Evolutionary conservation across 83 land plant genomes (phyloP).

Genomic region (Thuja plicata): DNA sequence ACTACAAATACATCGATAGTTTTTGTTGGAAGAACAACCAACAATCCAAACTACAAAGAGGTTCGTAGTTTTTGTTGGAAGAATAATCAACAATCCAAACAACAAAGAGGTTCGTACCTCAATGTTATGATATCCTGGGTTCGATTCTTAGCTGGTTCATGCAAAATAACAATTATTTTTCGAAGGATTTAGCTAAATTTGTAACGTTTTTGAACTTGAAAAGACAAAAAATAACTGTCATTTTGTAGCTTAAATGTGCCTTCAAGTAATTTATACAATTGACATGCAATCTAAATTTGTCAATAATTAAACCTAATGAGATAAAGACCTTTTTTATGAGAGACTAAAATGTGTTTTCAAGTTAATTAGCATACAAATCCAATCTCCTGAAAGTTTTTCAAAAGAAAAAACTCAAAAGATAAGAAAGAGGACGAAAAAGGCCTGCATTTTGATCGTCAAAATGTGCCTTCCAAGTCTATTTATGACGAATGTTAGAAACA

Average conservation of each 20-base stretch:
- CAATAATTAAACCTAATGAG: neutral
- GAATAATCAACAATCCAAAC: too few relatives aligned
- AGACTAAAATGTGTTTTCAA: neutral
- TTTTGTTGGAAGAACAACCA: too few relatives aligned
- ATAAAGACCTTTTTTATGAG: neutral
- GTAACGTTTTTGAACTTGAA: neutral
- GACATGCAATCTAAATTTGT: neutral
- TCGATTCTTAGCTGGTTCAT: too few relatives aligned
- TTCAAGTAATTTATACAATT: neutral
- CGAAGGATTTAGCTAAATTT: too few relatives aligned
- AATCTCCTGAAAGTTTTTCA: neutral
- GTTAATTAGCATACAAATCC: neutral
- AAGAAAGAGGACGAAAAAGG: neutral
- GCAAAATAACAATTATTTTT: neutral
- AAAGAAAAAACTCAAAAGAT: neutral
- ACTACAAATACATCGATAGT: too few relatives aligned
- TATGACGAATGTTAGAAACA: too few relatives aligned
- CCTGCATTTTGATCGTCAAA: neutral
- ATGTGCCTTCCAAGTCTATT: neutral
- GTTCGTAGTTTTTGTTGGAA: too few relatives aligned
- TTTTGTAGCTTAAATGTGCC: neutral
- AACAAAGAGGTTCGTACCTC: too few relatives aligned
- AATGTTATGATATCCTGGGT: too few relatives aligned
- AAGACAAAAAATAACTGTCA: too few relatives aligned
- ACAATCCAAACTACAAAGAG: too few relatives aligned